phyloP scores from a whole-genome alignment of 225 moss, liverwort and hornwort genomes.

The Pseudoscleropodium purum region DNA sequence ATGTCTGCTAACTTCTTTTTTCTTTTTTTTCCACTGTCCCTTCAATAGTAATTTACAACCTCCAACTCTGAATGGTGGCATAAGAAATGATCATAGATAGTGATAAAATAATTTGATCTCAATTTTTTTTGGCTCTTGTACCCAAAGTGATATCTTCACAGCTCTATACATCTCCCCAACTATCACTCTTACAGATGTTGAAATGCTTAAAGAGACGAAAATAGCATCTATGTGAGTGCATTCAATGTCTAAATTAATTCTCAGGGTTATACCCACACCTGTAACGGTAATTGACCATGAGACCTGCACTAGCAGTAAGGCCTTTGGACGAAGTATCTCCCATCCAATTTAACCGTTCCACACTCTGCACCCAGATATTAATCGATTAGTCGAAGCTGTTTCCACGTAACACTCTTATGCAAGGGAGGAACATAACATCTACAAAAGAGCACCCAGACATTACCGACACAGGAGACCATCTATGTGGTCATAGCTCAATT shows the following conservation, averaged over 20 bases:
- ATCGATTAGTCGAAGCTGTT: neutral
- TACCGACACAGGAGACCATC: neutral
- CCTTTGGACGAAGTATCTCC: slow-evolving; percentile 72
- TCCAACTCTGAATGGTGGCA: neutral
- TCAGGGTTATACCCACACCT: slow-evolving; percentile 26
- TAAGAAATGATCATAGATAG: neutral
- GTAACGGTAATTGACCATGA: slow-evolving; percentile 92
- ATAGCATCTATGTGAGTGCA: neutral
- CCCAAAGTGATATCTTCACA: neutral
- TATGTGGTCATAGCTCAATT: neutral
- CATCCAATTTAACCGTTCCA: slow-evolving; percentile 89
- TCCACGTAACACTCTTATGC: neutral
- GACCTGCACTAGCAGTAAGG: slow-evolving; percentile 64
- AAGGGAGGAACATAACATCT: neutral
- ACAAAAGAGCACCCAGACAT: neutral
- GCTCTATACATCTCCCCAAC: neutral
- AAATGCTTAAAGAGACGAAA: neutral
- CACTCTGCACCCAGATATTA: slow-evolving; percentile 43
- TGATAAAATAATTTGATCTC: neutral
- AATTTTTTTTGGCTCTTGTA: neutral
- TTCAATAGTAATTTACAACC: neutral
- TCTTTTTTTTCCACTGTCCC: neutral
- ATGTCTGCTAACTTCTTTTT: too few species aligned
- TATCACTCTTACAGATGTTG: neutral
- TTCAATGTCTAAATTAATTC: neutral